These are phyloP conservation scores for Termitomyces sp. DNA, from an alignment of 768 basidiomycete genomes.

Conservation along the genomic window DNA sequence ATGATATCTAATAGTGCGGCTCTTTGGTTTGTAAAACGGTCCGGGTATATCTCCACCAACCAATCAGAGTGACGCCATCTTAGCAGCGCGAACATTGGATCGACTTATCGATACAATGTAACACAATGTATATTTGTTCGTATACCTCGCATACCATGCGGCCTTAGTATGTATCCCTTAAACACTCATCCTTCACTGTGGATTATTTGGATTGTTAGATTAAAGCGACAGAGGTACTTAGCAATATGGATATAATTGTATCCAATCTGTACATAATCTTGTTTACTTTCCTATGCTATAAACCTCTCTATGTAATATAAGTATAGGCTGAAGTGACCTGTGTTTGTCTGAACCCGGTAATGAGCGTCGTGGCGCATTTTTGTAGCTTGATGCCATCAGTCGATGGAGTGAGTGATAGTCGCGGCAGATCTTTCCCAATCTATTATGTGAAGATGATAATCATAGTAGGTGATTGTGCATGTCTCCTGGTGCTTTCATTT, in stretches of 20 bases:
- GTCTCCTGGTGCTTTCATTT: not conserved
- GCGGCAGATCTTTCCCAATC: not conserved
- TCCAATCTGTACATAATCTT: not conserved
- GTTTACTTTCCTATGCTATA: not conserved
- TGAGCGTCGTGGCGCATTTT: not conserved
- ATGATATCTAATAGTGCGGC: not conserved
- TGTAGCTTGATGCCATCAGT: not conserved
- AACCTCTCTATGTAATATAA: not conserved
- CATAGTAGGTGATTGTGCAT: too few species aligned
- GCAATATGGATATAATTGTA: not conserved
- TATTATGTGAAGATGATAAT: too few species aligned
- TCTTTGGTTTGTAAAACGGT: not conserved
- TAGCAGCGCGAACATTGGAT: too few species aligned
- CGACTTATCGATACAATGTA: conserved; percentile 1
- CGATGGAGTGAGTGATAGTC: not conserved
- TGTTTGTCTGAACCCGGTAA: too few species aligned
- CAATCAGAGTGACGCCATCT: too few species aligned
- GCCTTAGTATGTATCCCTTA: too few species aligned
- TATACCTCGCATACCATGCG: not conserved
- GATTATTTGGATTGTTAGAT: not conserved
- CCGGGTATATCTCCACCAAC: too few species aligned
- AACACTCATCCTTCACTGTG: not conserved
- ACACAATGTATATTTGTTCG: not conserved
- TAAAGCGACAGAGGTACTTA: not conserved
- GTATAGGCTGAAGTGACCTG: not conserved